Percentiles rank a stretch among this genome's conserved stretches.
phyloP scores from a whole-genome alignment of 352 stramenopile genomes.

The Phytophthora tubulina region DNA sequence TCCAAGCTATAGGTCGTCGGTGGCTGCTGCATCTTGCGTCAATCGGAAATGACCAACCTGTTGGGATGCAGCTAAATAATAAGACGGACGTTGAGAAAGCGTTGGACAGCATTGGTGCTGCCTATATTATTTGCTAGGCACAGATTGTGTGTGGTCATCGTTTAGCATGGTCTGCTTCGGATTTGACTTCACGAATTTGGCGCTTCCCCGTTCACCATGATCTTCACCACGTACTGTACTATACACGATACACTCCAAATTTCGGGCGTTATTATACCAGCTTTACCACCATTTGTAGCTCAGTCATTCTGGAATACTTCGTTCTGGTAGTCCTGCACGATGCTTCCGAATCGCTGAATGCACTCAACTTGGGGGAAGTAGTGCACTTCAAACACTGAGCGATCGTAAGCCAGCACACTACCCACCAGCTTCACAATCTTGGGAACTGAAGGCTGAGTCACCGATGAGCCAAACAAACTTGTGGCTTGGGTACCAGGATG shows the following conservation, averaged over 20 bases:
- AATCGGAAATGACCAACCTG: too few relatives aligned
- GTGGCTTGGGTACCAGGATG: constrained; percentile 7
- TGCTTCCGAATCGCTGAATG: constrained; percentile 82
- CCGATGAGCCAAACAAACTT: constrained; percentile 45
- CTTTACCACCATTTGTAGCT: not conserved
- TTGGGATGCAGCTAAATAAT: not conserved
- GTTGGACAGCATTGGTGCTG: not conserved
- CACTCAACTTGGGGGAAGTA: constrained; percentile 86
- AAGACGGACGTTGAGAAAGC: not conserved
- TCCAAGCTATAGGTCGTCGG: constrained; percentile 55
- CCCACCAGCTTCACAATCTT: constrained; percentile 54
- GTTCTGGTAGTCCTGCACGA: constrained; percentile 79
- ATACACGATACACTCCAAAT: constrained; percentile 16
- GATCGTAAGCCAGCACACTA: constrained; percentile 62
- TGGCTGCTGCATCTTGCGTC: not conserved
- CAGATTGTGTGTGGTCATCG: too few relatives aligned
- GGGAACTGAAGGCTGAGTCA: constrained; percentile 15
- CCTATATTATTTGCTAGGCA: not conserved
- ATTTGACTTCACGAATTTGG: not conserved
- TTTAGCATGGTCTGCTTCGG: not conserved
- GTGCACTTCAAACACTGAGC: constrained; percentile 56
- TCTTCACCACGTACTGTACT: not conserved
- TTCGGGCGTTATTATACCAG: constrained; percentile 6
- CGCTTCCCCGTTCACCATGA: not conserved
- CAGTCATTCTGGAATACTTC: constrained; percentile 45